Conservation (phyloP, 2,329 filamentous ascomycete species). For the Cordyceps tenuipes region DNA sequence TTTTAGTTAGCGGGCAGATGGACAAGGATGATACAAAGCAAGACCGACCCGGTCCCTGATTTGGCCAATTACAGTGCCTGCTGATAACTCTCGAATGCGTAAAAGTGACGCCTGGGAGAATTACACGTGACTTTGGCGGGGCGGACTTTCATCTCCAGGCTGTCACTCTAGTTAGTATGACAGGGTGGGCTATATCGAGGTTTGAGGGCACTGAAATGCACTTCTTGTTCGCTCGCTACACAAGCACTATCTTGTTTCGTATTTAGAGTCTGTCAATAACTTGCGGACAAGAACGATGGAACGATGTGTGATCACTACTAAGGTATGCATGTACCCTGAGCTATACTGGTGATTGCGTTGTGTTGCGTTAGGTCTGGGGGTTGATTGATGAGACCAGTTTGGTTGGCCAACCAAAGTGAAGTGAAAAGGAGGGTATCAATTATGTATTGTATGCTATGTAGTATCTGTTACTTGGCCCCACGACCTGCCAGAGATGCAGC, state of each 20-base stretch:
- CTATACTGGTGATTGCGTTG: neutral
- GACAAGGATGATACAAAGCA: neutral
- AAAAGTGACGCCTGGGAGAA: neutral
- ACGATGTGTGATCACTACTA: no score
- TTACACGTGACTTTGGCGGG: constrained; percentile 6
- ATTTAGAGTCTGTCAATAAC: no score
- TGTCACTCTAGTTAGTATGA: neutral
- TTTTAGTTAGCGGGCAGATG: neutral
- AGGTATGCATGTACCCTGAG: no score
- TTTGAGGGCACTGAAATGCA: no score
- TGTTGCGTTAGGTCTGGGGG: neutral
- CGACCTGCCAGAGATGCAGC: constrained; percentile 46
- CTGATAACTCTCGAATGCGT: constrained; percentile 8
- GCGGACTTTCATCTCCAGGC: constrained; percentile 3
- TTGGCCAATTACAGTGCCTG: neutral
- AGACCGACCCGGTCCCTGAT: neutral
- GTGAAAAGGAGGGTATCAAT: constrained; percentile 8
- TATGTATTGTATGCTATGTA: neutral
- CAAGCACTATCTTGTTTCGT: no score
- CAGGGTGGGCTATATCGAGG: no score
- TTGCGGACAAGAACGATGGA: no score
- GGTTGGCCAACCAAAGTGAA: neutral
- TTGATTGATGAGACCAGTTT: neutral
- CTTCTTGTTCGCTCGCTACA: no score
- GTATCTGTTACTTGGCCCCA: constrained; percentile 39